These are phyloP conservation scores for Dendrothele bispora DNA, from an alignment of 768 basidiomycete species.

Conservation along the genomic window DNA sequence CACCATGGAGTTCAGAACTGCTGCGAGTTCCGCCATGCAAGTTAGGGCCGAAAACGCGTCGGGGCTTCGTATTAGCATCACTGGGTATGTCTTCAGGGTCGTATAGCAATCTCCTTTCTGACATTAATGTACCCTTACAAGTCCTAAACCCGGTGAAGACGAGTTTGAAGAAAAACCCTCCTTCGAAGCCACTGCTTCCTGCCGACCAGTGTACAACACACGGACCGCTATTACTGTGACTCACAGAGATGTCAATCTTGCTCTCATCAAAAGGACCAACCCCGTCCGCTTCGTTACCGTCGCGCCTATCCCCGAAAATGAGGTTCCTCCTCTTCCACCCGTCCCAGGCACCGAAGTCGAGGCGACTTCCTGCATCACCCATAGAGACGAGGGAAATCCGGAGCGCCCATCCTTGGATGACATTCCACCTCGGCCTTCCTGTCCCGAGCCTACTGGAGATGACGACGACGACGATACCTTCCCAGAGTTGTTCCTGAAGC, in stretches of 20 bases:
- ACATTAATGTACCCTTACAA: not conserved
- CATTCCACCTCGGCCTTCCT: not conserved
- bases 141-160: constrained; percentile 5
- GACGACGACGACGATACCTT: not conserved
- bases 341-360: not conserved
- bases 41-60: constrained; percentile 5
- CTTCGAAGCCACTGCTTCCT: constrained; percentile 3
- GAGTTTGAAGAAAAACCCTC: not conserved
- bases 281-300: constrained; percentile 4
- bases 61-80: constrained; percentile 2
- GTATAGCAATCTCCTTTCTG: not conserved
- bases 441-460: not conserved
- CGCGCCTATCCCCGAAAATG: constrained; percentile 4
- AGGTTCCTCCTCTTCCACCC: not conserved
- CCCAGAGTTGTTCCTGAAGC: not conserved
- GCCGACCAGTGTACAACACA: not conserved
- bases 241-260: constrained; percentile 6
- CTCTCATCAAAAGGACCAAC: not conserved
- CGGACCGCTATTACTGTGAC: constrained; percentile 2
- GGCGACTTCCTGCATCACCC: not conserved
- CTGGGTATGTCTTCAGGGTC: not conserved
- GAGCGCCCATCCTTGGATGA: not conserved
- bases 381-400: not conserved
- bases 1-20: constrained; percentile 7
- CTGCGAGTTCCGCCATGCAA: not conserved